phyloP scores from a whole-genome alignment of 805 yeast genomes.

The Wickerhamomyces bovis region DNA sequence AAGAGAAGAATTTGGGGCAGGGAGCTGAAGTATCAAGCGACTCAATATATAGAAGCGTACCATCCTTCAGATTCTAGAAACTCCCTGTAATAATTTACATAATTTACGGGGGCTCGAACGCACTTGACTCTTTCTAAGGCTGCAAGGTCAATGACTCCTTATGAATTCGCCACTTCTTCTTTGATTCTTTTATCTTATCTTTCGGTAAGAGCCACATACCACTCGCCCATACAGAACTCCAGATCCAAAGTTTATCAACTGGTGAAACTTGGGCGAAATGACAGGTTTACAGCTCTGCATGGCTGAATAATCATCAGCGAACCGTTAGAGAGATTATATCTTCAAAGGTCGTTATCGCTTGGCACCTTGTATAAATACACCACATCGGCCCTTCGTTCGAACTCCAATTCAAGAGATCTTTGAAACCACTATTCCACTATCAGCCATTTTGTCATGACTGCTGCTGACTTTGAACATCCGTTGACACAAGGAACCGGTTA shows the following conservation, averaged over 20 bases:
- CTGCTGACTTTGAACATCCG: conserved; percentile 6
- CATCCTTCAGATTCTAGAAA: too few species aligned
- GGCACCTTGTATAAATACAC: not conserved
- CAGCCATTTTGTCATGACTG: not conserved
- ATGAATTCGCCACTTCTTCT: too few species aligned
- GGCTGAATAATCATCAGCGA: too few species aligned
- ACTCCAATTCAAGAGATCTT: too few species aligned
- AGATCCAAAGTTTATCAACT: not conserved
- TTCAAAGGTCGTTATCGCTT: not conserved
- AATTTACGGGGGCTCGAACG: too few species aligned
- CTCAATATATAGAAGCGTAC: too few species aligned
- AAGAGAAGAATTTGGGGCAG: too few species aligned
- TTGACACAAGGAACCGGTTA: conserved; percentile 76
- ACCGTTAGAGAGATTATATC: too few species aligned
- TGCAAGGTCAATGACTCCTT: not conserved
- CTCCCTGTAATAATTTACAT: too few species aligned
- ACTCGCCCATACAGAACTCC: not conserved
- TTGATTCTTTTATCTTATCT: not conserved
- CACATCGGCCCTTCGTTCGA: not conserved
- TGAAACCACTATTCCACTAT: too few species aligned
- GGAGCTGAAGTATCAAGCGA: too few species aligned
- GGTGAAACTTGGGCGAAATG: not conserved
- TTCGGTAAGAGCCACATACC: not conserved
- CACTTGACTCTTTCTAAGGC: not conserved
- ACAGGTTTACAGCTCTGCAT: not conserved